Evolutionary conservation across 495 filamentous ascomycete genomes (phyloP), one percentile per base, ranked within the genome.

Genomic region (Cryomyces minteri): DNA sequence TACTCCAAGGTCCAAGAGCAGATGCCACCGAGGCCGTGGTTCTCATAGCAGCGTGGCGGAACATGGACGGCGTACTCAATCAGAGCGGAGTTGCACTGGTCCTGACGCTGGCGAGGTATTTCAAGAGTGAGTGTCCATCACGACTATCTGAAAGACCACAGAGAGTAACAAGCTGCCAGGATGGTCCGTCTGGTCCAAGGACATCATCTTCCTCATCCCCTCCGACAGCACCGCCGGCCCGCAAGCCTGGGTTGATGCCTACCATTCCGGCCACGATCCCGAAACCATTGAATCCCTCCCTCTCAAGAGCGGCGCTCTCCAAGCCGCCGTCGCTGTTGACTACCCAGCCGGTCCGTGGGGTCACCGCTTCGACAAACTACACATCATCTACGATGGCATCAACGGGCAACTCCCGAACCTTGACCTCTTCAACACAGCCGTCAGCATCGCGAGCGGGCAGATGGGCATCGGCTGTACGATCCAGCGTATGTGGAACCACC

Each of bases 1-100:
- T 96, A 45, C 73, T 98, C n/a, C 85, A 92, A 54, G 92, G 90
- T 1, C 90, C 90, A 4, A 74, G 90, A 29, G 87, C 90, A 31
- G 90, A 98, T 67, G 90, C 92, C n/a, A 96, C 92, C 4, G 90
- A 98, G 63, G 92, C 90, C 12, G 84, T 96, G 55, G 90, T 96
- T 32, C 66, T 98, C 14, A 78, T 92, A 31, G 87, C 80, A 36
- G 80, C 85, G 1, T 94, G 86, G 87, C 73, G 69, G 59, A 96
- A 90, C 43, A 79, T 81, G 52, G 74, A 85, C 46, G 77, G 75
- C 4, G 72, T 80, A 52, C 56, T 88, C 51, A 98, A 98, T 60
- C 66, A 80, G 49, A 88, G 83, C 51, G 90, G 88, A 14, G 74
- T 96, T 12, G 81, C 84, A 2, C 72, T 98, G 40, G 77, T 82